phyloP scores from a whole-genome alignment of 305 asterid genomes.

The Euphrasia arctica region DNA sequence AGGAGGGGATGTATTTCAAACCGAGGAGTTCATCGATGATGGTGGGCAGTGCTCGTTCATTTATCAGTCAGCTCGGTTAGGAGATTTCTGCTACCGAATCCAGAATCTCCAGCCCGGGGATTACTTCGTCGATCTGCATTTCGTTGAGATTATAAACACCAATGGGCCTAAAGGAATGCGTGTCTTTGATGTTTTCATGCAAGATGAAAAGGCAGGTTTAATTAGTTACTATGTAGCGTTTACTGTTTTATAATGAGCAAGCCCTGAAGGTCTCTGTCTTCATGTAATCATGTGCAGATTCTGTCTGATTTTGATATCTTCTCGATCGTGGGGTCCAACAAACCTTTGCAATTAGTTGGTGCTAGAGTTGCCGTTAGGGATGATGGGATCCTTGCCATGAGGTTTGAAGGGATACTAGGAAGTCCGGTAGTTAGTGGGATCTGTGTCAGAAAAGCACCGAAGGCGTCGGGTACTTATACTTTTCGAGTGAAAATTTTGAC shows the following conservation, averaged over 20 bases:
- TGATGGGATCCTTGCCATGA: constrained; percentile 53
- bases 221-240: background rate
- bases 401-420: constrained; percentile 80
- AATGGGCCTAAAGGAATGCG: constrained; percentile 96
- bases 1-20: constrained; percentile 86
- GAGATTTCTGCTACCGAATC: constrained; percentile 65
- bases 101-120: constrained; percentile 65
- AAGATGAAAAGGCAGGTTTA: constrained; percentile 84
- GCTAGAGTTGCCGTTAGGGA: constrained; percentile 64
- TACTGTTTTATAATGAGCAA: constrained; percentile 11
- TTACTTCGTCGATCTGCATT: constrained; percentile 82
- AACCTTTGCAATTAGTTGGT: constrained; percentile 79
- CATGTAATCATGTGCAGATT: constrained; percentile 46
- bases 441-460: constrained; percentile 62
- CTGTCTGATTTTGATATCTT: constrained; percentile 84
- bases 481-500: constrained; percentile 13
- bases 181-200: constrained; percentile 70
- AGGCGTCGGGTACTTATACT: constrained; percentile 45
- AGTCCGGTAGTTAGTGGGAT: constrained; percentile 91
- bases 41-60: constrained; percentile 72
- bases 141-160: constrained; percentile 79
- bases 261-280: constrained; percentile 12
- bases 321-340: constrained; percentile 88
- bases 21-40: constrained; percentile 63
- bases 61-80: constrained; percentile 80